Evolutionary conservation across 2,329 filamentous ascomycete genomes (phyloP).

Genomic region (Diaporthe velutina): DNA sequence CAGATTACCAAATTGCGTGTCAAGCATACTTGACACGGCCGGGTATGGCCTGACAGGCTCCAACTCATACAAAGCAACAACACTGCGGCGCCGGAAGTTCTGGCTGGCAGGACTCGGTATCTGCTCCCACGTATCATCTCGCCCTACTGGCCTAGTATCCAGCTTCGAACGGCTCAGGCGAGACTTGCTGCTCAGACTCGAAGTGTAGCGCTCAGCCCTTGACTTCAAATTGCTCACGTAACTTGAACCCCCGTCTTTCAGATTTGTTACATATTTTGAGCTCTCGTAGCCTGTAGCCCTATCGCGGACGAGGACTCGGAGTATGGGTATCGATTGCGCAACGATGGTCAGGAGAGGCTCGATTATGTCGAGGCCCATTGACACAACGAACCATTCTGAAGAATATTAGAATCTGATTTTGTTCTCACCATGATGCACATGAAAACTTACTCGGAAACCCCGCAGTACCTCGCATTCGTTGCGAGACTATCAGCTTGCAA

Average conservation of each 20-base stretch:
- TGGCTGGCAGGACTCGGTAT: background rate
- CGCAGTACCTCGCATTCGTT: background rate
- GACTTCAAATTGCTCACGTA: conserved; percentile 10
- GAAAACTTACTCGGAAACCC: background rate
- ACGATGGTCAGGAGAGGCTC: conserved; percentile 26
- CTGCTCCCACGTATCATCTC: background rate
- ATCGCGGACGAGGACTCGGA: conserved; percentile 26
- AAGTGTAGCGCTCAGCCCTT: background rate
- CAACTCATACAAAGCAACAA: conserved; percentile 12
- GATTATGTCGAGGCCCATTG: conserved; percentile 23
- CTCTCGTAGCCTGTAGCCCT: background rate
- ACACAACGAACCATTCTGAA: conserved; percentile 14
- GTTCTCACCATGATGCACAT: background rate
- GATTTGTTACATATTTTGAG: background rate
- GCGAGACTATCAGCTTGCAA: conserved; percentile 13
- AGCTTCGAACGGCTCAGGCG: background rate
- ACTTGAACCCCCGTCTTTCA: background rate
- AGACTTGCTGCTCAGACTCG: background rate
- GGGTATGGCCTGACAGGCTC: conserved; percentile 9
- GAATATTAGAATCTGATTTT: background rate
- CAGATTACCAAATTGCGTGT: background rate
- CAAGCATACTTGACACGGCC: conserved; percentile 19
- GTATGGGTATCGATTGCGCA: conserved; percentile 25
- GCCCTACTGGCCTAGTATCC: background rate
- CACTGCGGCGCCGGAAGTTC: background rate